Percentiles rank a stretch among this genome's conserved stretches.
phyloP scores from a whole-genome alignment of 805 yeast genomes.

The Wickerhamomyces sydowiorum region DNA sequence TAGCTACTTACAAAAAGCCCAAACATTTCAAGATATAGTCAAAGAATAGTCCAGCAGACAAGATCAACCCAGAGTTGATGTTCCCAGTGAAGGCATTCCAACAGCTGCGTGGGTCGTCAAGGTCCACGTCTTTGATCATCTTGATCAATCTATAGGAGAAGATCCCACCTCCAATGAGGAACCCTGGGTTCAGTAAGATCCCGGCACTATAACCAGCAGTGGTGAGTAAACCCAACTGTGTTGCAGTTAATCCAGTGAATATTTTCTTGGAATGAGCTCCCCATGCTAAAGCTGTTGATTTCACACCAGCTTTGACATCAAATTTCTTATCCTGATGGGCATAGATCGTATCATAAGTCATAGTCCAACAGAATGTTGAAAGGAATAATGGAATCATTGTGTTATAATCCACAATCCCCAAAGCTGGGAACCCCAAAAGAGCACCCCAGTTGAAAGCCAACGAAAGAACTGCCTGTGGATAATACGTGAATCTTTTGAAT shows the following conservation, averaged over 20 bases:
- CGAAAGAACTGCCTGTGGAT: conserved; percentile 83
- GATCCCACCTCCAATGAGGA: conserved; percentile 54
- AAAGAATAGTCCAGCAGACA: conserved; percentile 59
- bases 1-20: conserved; percentile 34
- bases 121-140: conserved; percentile 69
- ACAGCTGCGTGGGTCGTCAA: conserved; percentile 76
- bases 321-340: conserved; percentile 95
- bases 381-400: conserved; percentile 75
- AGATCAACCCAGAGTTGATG: conserved; percentile 66
- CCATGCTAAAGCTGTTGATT: conserved; percentile 96
- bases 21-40: conserved; percentile 52
- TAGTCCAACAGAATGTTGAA: conserved; percentile 84
- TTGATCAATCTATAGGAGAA: conserved; percentile 64
- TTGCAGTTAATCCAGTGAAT: conserved; percentile 53
- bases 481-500: conserved; percentile 91
- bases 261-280: conserved; percentile 71
- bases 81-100: conserved; percentile 77
- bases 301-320: conserved; percentile 87
- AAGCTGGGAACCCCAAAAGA: conserved; percentile 90
- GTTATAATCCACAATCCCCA: conserved; percentile 74
- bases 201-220: conserved; percentile 71
- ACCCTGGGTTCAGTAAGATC: conserved; percentile 73
- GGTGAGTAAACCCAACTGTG: conserved; percentile 60
- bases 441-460: conserved; percentile 94
- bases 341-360: conserved; percentile 92